Evolutionary conservation across 371 early-diverging fungal species (phyloP).

Genomic region (Dichotomocladium elegans): DNA sequence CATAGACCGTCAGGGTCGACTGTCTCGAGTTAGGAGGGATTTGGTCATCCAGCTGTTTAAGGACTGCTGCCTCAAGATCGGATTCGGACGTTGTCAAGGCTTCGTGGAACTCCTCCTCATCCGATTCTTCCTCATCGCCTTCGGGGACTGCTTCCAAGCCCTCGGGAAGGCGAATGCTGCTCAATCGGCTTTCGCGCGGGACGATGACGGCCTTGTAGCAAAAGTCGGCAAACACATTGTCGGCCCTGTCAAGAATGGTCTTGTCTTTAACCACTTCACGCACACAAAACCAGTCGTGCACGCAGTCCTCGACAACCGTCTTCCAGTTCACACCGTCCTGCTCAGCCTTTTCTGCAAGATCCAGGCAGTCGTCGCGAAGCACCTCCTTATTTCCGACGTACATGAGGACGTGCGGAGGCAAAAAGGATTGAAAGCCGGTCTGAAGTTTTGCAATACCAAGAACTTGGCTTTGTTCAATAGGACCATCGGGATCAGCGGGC

Average conservation of each 20-base stretch:
- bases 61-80: conserved; percentile 7
- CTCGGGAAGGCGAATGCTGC: conserved; percentile 16
- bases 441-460: conserved; percentile 33
- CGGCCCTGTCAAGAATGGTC: conserved; percentile 24
- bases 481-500: conserved; percentile 19
- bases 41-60: conserved; percentile 9
- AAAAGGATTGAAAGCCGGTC: conserved; percentile 33
- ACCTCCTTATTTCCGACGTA: conserved; percentile 37
- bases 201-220: conserved; percentile 25
- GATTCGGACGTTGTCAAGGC: conserved; percentile 13
- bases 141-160: conserved; percentile 31
- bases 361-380: conserved; percentile 35
- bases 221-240: conserved; percentile 31
- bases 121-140: conserved; percentile 23
- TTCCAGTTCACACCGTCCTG: conserved; percentile 32
- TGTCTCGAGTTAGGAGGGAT: conserved; percentile 1
- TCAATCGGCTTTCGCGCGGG: conserved; percentile 12
- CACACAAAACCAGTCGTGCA: conserved; percentile 47
- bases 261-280: conserved; percentile 43
- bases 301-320: conserved; percentile 32
- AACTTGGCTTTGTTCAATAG: conserved; percentile 19
- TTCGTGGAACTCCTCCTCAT: conserved; percentile 15
- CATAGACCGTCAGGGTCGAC: conserved; percentile 7
- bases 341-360: conserved; percentile 33
- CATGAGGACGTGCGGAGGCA: conserved; percentile 25